phyloP scores from a whole-genome alignment of 2,329 filamentous ascomycete genomes.

The Fusarium mundagurra region DNA sequence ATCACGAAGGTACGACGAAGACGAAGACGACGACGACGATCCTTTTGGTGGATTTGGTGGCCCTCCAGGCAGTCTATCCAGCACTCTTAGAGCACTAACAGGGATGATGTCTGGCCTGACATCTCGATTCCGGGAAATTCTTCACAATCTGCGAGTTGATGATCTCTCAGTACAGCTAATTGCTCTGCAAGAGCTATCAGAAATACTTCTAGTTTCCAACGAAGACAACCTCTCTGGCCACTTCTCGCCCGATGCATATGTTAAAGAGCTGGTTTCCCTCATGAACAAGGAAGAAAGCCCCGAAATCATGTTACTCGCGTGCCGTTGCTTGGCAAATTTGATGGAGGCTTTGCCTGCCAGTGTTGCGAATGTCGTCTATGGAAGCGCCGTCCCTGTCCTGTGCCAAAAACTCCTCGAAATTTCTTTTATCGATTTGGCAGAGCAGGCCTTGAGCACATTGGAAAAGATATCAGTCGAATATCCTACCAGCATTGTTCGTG shows the following conservation, averaged over 20 bases:
- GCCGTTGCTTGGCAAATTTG: constrained; percentile 92
- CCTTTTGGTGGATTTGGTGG: constrained; percentile 75
- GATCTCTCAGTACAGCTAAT: constrained; percentile 92
- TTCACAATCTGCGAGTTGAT: constrained; percentile 80
- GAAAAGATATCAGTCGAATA: constrained; percentile 99
- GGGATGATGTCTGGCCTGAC: constrained; percentile 92
- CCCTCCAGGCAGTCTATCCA: constrained; percentile 71
- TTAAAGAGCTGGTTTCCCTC: constrained; percentile 89
- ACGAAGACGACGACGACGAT: constrained; percentile 75
- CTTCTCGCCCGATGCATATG: constrained; percentile 92
- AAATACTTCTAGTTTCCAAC: constrained; percentile 92
- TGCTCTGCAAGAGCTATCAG: constrained; percentile 90
- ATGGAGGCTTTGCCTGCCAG: constrained; percentile 97
- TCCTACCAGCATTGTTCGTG: constrained; percentile 91
- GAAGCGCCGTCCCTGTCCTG: constrained; percentile 92
- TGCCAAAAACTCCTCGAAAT: constrained; percentile 97
- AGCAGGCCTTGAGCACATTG: constrained; percentile 94
- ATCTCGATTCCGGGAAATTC: constrained; percentile 79
- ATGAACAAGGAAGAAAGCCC: constrained; percentile 97
- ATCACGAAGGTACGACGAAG: constrained; percentile 61
- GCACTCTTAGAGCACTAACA: constrained; percentile 84
- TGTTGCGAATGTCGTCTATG: constrained; percentile 95
- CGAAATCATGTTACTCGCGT: constrained; percentile 96
- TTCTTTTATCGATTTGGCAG: constrained; percentile 95
- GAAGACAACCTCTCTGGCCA: constrained; percentile 96